A percentile compares a stretch with the other conserved stretches of the same genome.
These are phyloP conservation scores for Pseudogymnoascus sp. DNA, from an alignment of 2,329 filamentous ascomycete species.

Conservation along the genomic window DNA sequence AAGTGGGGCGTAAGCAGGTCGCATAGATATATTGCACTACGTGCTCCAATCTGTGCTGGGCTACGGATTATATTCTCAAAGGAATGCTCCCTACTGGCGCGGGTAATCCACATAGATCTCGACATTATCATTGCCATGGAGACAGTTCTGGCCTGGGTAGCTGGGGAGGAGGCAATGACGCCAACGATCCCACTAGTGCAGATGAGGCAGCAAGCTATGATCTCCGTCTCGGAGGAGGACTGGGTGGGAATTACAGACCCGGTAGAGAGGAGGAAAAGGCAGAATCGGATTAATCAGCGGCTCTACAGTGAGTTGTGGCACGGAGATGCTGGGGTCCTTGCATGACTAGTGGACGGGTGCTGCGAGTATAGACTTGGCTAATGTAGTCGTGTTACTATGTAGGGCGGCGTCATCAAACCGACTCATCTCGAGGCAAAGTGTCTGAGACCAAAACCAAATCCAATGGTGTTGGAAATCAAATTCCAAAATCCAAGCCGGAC, in stretches of 20 bases:
- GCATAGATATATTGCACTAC: neutral
- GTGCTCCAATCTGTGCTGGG: neutral
- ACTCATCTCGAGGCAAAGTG: neutral
- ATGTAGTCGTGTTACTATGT: neutral
- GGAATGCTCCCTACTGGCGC: neutral
- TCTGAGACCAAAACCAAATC: neutral
- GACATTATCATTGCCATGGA: neutral
- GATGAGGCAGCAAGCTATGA: conserved; percentile 13
- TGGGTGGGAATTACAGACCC: conserved; percentile 31
- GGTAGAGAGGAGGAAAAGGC: conserved; percentile 24
- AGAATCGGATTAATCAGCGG: conserved; percentile 28
- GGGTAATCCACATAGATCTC: neutral
- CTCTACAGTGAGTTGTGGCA: conserved; percentile 23
- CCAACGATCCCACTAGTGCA: conserved; percentile 1
- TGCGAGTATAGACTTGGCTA: neutral
- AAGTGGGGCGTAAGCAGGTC: neutral
- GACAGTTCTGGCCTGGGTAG: neutral
- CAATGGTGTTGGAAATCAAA: neutral
- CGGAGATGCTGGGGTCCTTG: neutral
- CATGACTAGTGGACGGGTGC: neutral
- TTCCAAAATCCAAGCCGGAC: neutral
- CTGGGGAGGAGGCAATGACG: neutral
- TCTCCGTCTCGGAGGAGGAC: conserved; percentile 25
- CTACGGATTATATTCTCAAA: neutral
- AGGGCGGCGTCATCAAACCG: neutral